These are phyloP conservation scores for Dipteronia dyeriana DNA, from an alignment of 345 rosid genomes.

Conservation along the genomic window DNA sequence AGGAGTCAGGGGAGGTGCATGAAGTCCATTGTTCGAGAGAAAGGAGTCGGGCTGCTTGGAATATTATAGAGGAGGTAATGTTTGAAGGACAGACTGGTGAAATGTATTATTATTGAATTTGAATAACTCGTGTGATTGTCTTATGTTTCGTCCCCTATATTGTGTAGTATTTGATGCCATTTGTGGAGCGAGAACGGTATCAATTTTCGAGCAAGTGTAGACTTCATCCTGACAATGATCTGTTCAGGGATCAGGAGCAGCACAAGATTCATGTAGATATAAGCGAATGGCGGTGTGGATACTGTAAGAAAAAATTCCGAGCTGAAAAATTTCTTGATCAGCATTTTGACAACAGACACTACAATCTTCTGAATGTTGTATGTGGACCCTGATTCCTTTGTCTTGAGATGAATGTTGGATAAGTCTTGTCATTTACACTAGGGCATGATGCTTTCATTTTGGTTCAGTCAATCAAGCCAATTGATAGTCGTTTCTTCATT, in stretches of 20 bases:
- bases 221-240: slow-evolving; percentile 80
- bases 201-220: slow-evolving; percentile 62
- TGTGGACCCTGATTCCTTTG: slow-evolving; percentile 38
- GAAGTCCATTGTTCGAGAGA: slow-evolving; percentile 93
- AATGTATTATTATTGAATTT: background rate
- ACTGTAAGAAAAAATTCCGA: slow-evolving; percentile 89
- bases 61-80: slow-evolving; percentile 70
- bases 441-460: background rate
- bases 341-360: slow-evolving; percentile 79
- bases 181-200: slow-evolving; percentile 67
- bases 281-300: slow-evolving; percentile 89
- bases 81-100: background rate
- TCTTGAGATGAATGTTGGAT: slow-evolving; percentile 16
- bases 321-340: slow-evolving; percentile 82
- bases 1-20: slow-evolving; percentile 34
- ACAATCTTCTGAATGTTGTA: slow-evolving; percentile 79
- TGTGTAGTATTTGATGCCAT: slow-evolving; percentile 83
- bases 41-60: slow-evolving; percentile 88
- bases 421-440: background rate
- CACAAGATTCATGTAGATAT: slow-evolving; percentile 78
- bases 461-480: background rate
- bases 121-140: background rate
- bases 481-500: background rate
- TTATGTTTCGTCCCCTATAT: slow-evolving; percentile 1
- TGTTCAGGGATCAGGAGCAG: slow-evolving; percentile 87